These are phyloP conservation scores for Letharia columbiana DNA, from an alignment of 495 filamentous ascomycete species.

Conservation along the genomic window DNA sequence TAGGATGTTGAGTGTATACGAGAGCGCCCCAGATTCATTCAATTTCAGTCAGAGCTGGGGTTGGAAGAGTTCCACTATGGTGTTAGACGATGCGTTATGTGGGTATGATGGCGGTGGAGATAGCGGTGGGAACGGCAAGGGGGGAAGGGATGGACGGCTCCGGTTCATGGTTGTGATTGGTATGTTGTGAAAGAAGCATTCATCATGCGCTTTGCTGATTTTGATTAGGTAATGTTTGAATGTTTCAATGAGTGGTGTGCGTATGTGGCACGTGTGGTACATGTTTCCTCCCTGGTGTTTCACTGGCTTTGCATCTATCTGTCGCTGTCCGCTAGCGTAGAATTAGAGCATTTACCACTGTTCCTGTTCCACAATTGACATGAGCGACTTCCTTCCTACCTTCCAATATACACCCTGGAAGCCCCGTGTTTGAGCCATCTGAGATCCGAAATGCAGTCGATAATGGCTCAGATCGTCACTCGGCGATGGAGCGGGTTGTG, in stretches of 20 bases:
- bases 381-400: background rate
- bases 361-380: background rate
- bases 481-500: no score
- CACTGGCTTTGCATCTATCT: background rate
- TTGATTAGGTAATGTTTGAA: constrained; percentile 22
- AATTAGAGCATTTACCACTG: background rate
- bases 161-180: constrained; percentile 46
- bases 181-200: constrained; percentile 12
- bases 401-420: background rate
- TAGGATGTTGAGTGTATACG: constrained; percentile 49
- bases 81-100: constrained; percentile 43
- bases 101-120: constrained; percentile 29
- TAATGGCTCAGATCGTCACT: background rate
- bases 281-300: background rate
- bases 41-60: constrained; percentile 59
- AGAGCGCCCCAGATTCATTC: constrained; percentile 49
- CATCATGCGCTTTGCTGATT: constrained; percentile 7
- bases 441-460: background rate
- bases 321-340: background rate
- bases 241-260: background rate
- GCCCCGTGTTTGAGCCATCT: background rate
- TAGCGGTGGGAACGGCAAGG: constrained; percentile 15
- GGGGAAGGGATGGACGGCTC: constrained; percentile 39
- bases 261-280: background rate
- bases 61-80: constrained; percentile 52